A percentile compares a stretch with the other conserved stretches of the same genome.
phyloP scores from a whole-genome alignment of 129 eudicot genomes.

The Silybum marianum region DNA sequence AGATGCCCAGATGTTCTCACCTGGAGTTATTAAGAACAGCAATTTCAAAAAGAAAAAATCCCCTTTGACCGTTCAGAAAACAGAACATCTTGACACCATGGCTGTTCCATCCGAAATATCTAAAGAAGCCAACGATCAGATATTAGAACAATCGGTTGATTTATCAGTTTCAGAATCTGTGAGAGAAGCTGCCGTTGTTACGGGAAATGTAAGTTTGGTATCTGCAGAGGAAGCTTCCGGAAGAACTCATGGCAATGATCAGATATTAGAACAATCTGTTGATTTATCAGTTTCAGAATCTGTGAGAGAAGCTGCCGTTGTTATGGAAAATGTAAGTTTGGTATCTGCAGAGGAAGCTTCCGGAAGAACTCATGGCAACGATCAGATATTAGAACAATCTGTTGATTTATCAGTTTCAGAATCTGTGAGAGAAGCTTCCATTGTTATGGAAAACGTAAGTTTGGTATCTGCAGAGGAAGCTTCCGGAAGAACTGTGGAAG shows the following conservation, averaged over 20 bases:
- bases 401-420: no score
- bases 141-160: conserved; percentile 6
- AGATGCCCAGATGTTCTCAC: conserved; percentile 22
- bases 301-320: background rate
- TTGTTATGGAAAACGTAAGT: background rate
- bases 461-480: background rate
- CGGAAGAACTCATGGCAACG: background rate
- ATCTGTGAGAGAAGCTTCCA: no score
- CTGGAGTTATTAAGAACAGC: conserved; percentile 21
- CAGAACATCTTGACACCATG: background rate
- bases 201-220: no score
- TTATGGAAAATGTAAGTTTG: background rate
- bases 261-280: no score
- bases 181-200: background rate
- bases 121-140: conserved; percentile 14
- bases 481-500: conserved; percentile 3
- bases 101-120: conserved; percentile 13
- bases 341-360: background rate
- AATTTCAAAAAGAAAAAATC: conserved; percentile 1
- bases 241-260: no score
- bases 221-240: no score
- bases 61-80: background rate
- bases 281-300: background rate
- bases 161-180: conserved; percentile 21
- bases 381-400: no score